Base-by-base conservation (phyloP, 805 yeast genomes). In the Metschnikowia aberdeeniae region DNA sequence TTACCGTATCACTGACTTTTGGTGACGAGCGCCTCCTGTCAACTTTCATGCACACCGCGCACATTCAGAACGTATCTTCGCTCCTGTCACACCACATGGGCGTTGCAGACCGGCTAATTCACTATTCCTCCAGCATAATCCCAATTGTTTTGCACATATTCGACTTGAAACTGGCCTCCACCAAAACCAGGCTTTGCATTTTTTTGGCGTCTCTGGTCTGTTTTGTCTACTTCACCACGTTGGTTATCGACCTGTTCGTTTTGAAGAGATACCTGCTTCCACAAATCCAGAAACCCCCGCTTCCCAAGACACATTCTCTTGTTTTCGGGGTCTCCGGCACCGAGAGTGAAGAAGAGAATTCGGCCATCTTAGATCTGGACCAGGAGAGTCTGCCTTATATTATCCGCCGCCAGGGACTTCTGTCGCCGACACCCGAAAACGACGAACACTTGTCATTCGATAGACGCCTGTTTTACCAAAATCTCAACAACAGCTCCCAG, bases 401-500 rank as follows among this genome's bases (percentile, higher is more conserved):
- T 9, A 9, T 13, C 10, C 42, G 34, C 9, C 13, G 14, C 35
- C 20, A 39, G 35, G 26, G 42, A 31, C 12, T 9, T 14, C 8
- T 13, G 11, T 46, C 53, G 12, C 50, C 49, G 9, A 27, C 52
- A 4, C 49, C 49, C 6, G 54, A 52, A 12, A 42, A 27, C 32
- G 49, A 42, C 43, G 54, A 45, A 8, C 43, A 24, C 26, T 35
- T 39, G 20, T 20, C 42, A n/a, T 51, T 52, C 37, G 49, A 53
- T 40, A 56, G 55, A 33, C 52, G 33, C 37, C 56, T 52, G 42
- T 60, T 61, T 44, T 61, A 61, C 54, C 47, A 57, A 40, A 54
- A 61, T 44, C 57, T 68, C 41, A 70, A 71, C 56, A 70, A 65
- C 51, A 70, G 75, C 52, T 67, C 73, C 2, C 75, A 68, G 51